Evolutionary conservation across 306 rosid species (phyloP).

Genomic region (Prunus kanzakura): DNA sequence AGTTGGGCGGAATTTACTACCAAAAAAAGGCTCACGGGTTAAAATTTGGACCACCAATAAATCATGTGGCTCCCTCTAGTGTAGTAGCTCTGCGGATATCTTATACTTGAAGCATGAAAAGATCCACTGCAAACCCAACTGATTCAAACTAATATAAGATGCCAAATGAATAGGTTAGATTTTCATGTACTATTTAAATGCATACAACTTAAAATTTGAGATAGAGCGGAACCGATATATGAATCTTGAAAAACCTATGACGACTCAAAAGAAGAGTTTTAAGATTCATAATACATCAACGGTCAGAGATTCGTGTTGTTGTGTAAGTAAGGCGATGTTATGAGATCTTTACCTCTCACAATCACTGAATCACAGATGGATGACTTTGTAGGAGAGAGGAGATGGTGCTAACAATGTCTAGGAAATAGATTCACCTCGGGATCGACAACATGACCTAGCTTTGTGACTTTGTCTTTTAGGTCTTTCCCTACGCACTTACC

Average conservation of each 20-base stretch:
- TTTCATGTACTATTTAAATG: neutral
- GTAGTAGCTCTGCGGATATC: neutral
- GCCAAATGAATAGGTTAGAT: neutral
- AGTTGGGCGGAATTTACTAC: conserved; percentile 2
- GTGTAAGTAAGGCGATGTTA: neutral
- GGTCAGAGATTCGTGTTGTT: fast-evolving
- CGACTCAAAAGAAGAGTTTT: too few species aligned
- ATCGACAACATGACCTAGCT: conserved; percentile 25
- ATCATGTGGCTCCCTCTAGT: neutral
- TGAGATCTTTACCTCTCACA: neutral
- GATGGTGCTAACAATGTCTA: neutral
- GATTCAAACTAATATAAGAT: neutral
- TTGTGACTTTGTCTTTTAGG: conserved; percentile 22
- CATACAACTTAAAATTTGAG: neutral
- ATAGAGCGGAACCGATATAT: neutral
- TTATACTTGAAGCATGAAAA: neutral
- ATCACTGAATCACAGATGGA: neutral
- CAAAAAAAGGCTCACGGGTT: neutral
- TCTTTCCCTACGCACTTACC: neutral
- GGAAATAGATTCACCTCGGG: conserved; percentile 38
- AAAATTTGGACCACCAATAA: conserved; percentile 11
- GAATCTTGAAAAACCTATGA: neutral
- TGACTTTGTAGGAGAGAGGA: conserved; percentile 2
- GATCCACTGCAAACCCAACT: neutral
- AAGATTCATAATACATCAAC: too few species aligned